Conservation (phyloP, 2,329 filamentous ascomycete genomes). For the Fusarium fracticaudum region DNA sequence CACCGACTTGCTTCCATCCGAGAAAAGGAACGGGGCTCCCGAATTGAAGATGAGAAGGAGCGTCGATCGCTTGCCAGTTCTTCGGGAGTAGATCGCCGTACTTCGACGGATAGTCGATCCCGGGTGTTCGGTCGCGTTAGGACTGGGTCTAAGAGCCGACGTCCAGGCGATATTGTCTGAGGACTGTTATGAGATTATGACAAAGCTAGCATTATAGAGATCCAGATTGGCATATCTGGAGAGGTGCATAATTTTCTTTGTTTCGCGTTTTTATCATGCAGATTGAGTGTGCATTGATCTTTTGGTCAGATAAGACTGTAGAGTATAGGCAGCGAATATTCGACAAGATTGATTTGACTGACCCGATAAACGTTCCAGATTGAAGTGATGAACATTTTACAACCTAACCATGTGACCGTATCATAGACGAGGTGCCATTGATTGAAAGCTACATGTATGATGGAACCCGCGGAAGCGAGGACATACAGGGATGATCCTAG, state of each 20-base stretch:
- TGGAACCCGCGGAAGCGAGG: conserved; percentile 9
- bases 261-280: neutral
- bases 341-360: neutral
- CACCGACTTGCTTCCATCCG: conserved; percentile 51
- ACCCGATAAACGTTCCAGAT: neutral
- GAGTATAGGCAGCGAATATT: conserved; percentile 9
- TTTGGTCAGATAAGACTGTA: neutral
- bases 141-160: conserved; percentile 43
- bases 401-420: neutral
- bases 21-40: conserved; percentile 49
- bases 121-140: conserved; percentile 46
- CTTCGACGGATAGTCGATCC: conserved; percentile 41
- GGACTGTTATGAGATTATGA: conserved; percentile 28
- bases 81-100: conserved; percentile 40
- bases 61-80: conserved; percentile 42
- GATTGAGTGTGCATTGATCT: conserved; percentile 4
- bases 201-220: conserved; percentile 16
- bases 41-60: conserved; percentile 42
- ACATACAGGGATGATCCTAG: conserved; percentile 24
- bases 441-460: neutral
- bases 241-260: conserved; percentile 10
- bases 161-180: conserved; percentile 44
- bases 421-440: neutral
- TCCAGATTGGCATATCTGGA: conserved; percentile 24
- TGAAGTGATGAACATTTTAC: neutral